Base-by-base conservation (phyloP, 768 basidiomycete species). In the Boletus tylopilopsis region DNA sequence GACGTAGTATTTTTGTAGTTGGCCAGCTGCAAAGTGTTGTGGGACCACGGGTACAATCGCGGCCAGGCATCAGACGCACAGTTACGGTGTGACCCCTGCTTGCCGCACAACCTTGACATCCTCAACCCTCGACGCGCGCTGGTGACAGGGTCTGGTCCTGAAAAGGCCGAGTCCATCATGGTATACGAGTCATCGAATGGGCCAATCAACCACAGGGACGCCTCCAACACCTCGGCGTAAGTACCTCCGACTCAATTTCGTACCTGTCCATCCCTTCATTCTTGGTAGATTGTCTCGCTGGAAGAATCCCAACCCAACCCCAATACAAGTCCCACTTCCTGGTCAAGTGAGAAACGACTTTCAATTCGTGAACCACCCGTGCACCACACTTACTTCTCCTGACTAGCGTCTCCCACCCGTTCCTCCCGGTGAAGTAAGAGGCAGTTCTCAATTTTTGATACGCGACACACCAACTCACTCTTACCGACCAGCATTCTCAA, bases 121-220 rank as follows among this genome's bases (percentile, higher is more conserved):
- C 39, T 50, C 51, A 24, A 49, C 37, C 34, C 41, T 42, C 35
- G 48, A 30, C 42, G 37, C 39, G 47, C 41, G n/a, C 53, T 45
- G 18, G 55, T 49, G 57, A 35, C 40, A 27, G 43, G 52, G 15
- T 25, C 42, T 13, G 43, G 37, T 42, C 46, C 54, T 42, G 44
- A 54, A 45, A 55, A 55, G 47, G 39, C 23, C 43, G 55, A 53
- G 13, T 19, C 56, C 37, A 12, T 11, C 40, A 36, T 49, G 46
- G 42, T 50, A 12, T 52, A 58, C 38, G 59, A 51, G 13, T 39
- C 53, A 3, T n/a, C 30, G 18, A 11, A 50, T 32, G 46, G 30
- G 4, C 56, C 61, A 47, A 39, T 42, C 42, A 65, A 62, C 56
- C 39, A 51, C 41, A 69, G 68, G 57, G 68, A 68, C 37, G 69